Evolutionary conservation across 2,329 filamentous ascomycete species (phyloP).

Genomic region (Pestalotiopsis sp.): DNA sequence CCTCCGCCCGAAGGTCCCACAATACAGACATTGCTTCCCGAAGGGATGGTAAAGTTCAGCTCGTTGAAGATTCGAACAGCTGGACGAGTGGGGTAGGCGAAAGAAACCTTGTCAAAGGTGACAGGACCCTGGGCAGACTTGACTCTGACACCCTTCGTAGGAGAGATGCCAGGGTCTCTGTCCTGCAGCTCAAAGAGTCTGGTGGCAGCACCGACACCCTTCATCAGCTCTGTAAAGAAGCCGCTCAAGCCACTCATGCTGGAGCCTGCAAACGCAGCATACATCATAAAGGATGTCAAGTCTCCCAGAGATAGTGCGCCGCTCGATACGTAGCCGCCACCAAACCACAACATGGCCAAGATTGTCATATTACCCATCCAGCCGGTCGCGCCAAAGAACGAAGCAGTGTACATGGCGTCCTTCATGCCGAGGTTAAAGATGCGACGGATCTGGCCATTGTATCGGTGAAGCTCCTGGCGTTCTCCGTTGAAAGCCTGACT

Average conservation of each 20-base stretch:
- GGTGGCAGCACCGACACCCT: constrained; percentile 95
- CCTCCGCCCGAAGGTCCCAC: constrained; percentile 95
- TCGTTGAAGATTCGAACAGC: constrained; percentile 90
- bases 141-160: constrained; percentile 80
- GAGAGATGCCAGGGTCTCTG: constrained; percentile 80
- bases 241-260: constrained; percentile 92
- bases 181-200: constrained; percentile 96
- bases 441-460: constrained; percentile 88
- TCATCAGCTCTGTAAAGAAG: constrained; percentile 99
- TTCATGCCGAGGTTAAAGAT: constrained; percentile 88
- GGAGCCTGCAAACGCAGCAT: constrained; percentile 83
- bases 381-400: constrained; percentile 85
- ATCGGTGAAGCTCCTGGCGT: constrained; percentile 84
- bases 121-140: constrained; percentile 86
- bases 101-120: constrained; percentile 81
- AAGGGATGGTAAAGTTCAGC: constrained; percentile 86
- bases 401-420: constrained; percentile 86
- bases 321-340: constrained; percentile 84
- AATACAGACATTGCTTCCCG: constrained; percentile 93
- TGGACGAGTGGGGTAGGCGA: constrained; percentile 91
- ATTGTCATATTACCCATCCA: constrained; percentile 98
- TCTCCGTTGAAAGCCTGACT: constrained; percentile 96
- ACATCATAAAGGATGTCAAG: constrained; percentile 97
- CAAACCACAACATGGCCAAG: constrained; percentile 84
- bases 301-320: constrained; percentile 90